A percentile compares a stretch with the other conserved stretches of the same genome.
Conservation (phyloP, 495 filamentous ascomycete genomes). For the Hypoxylon fragiforme region DNA sequence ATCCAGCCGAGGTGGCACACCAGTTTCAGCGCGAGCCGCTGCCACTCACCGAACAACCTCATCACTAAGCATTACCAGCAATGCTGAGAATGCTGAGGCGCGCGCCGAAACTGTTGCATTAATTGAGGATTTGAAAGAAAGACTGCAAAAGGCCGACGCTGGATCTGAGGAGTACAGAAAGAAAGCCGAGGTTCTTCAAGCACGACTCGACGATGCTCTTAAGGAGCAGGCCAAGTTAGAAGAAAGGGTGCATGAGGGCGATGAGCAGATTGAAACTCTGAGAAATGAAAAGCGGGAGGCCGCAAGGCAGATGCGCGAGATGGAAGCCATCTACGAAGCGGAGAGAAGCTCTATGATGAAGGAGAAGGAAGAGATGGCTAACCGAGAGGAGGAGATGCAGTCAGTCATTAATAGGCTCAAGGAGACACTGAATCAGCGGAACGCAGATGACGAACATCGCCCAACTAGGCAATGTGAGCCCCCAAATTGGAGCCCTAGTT, state of each 20-base stretch:
- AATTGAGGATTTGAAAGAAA: slow-evolving; percentile 81
- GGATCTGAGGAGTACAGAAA: slow-evolving; percentile 79
- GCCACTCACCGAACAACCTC: slow-evolving; percentile 63
- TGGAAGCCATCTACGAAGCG: slow-evolving; percentile 85
- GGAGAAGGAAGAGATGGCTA: slow-evolving; percentile 85
- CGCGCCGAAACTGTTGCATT: slow-evolving; percentile 73
- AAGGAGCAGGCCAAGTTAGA: slow-evolving; percentile 84
- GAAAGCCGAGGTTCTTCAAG: slow-evolving; percentile 81
- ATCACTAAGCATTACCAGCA: slow-evolving; percentile 61
- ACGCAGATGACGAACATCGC: slow-evolving; percentile 65
- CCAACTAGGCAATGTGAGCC: slow-evolving; percentile 71
- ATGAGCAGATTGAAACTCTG: slow-evolving; percentile 75
- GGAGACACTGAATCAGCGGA: slow-evolving; percentile 78
- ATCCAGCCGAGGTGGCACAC: slow-evolving; percentile 58
- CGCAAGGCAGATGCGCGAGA: slow-evolving; percentile 78
- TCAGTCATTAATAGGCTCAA: slow-evolving; percentile 85
- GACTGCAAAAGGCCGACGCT: slow-evolving; percentile 77
- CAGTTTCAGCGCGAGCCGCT: slow-evolving; percentile 70
- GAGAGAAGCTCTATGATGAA: slow-evolving; percentile 85
- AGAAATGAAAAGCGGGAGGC: slow-evolving; percentile 79
- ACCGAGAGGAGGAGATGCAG: slow-evolving; percentile 86
- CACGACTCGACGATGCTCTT: slow-evolving; percentile 80
- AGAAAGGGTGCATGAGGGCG: slow-evolving; percentile 79
- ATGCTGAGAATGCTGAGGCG: slow-evolving; percentile 57
- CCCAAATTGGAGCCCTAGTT: slow-evolving; percentile 10